Evolutionary conservation across 305 asterid genomes (phyloP), one percentile per base, ranked within the genome.

Genomic region (Stenogyne calaminthoides): DNA sequence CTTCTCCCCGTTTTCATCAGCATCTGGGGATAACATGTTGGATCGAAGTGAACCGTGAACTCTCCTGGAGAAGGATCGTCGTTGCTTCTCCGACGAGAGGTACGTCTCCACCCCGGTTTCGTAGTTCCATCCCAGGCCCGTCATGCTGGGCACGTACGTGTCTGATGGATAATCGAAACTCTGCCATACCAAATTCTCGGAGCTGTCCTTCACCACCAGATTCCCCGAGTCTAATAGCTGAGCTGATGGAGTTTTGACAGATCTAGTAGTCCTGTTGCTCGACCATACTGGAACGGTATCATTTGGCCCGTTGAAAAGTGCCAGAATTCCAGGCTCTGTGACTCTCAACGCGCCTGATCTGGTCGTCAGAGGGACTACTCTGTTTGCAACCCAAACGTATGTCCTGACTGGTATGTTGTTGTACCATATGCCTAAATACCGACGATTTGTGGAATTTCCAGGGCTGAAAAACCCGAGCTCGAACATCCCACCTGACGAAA

Each of bases 1-100:
- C 6, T 6, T 9, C 4, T 1, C 46, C 75, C 27, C 22, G 52
- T 51, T 32, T 32, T 65, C 0, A 39, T 6, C 16, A 69, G 0
- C 0, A 1, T 0, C 7, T 79, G 80, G 7, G 83, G 79, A 29
- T 74, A 74, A 4, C 80, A 77, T 0, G 72, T 39, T 2, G 29
- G 62, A 22, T 75, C 80, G 12, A 66, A 0, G 44, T 27, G 10
- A 11, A 8, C 11, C 3, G 70, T 15, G 44, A 12, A 77, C 27
- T 64, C 78, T 5, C 89, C 89, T 0, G 76, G 68, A 22, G 73
- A 32, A 5, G 87, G 87, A 67, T 84, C 84, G 0, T 71, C 75
- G 0, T n/a, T 3, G 40, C 42, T 77, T 46, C 18, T 79, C 88
- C 88, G 88, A 77, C 6, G 78, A 22, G 3, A 79, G 29, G 58